Evolutionary conservation across 2,329 filamentous ascomycete genomes (phyloP), one percentile per base, ranked within the genome.

Genomic region (Fusarium metavorans): DNA sequence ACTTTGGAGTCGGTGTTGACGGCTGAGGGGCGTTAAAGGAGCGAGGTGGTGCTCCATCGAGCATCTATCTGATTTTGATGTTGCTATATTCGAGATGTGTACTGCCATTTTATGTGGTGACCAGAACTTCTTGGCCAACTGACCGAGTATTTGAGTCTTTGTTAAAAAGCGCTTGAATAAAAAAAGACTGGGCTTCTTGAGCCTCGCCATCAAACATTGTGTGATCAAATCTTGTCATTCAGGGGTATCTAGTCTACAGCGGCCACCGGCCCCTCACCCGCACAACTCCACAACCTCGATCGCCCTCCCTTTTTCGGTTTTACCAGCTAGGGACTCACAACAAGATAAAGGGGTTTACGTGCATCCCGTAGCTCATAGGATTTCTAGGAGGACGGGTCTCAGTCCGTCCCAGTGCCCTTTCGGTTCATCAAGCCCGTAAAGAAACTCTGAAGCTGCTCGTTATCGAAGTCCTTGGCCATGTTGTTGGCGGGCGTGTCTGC

Each of bases 401-500:
- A 45, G 43, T 77, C 76, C 57, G 67, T 41, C n/a, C 25, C 66
- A 48, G 70, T 62, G 52, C 75, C 80, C 60, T 88, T 87, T 71
- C 87, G 85, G 76, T 90, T 90, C 88, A 91, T 90, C 70, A 91
- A 80, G 37, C 87, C 88, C 67, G 86, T 86, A 76, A 91, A 91
- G 82, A 91, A 91, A 72, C 86, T 89, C 73, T 90, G 87, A 63
- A 91, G 81, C 75, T 89, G 88, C 71, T 90, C 88, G 50, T 87
- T 90, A 80, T 91, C 83, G 66, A 79, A 83, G 10, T 84, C 81
- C 75, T 84, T 84, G 50, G 81, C 85, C 78, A 89, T 85, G 67
- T 84, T 84, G 6, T 81, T 80, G 39, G 83, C 79, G 32, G 83
- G 76, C 16, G 81, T 80, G 39, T 86, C 83, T 4, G 79, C 73